Conservation (phyloP, 139 green algal genomes). For the Spirogloea muscicola region DNA sequence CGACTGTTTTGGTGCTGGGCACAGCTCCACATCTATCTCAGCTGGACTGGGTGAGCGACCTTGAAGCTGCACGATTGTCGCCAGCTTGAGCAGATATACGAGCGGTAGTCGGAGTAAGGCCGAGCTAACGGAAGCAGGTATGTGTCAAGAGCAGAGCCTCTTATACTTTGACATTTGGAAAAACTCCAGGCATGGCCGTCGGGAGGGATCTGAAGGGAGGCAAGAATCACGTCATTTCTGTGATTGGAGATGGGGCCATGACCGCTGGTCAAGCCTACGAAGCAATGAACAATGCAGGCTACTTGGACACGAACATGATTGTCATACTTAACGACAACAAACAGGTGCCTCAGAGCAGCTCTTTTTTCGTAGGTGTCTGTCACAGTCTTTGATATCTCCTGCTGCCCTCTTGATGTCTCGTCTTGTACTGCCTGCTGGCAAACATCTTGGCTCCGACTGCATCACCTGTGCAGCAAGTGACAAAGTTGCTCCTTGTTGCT, state of each 20-base stretch:
- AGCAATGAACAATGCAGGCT: constrained; percentile 99
- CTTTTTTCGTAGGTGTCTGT: neutral
- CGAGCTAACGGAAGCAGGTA: too few species aligned
- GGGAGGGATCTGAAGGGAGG: constrained; percentile 80
- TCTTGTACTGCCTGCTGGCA: too few species aligned
- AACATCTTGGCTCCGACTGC: too few species aligned
- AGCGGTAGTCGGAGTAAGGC: too few species aligned
- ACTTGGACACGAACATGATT: constrained; percentile 99
- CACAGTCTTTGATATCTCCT: neutral
- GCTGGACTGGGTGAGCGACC: constrained; percentile 84
- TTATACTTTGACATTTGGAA: too few species aligned
- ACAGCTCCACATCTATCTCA: constrained; percentile 92
- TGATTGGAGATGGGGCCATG: constrained; percentile 98
- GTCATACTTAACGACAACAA: constrained; percentile 99
- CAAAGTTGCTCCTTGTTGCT: constrained; percentile 46
- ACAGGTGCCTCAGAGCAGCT: too few species aligned
- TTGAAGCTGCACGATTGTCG: too few species aligned
- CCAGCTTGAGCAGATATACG: too few species aligned
- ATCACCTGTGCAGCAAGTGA: too few species aligned
- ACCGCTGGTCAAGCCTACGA: constrained; percentile 99
- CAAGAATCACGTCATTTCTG: constrained; percentile 76
- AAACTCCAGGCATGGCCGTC: constrained; percentile 88
- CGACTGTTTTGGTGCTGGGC: constrained; percentile 94
- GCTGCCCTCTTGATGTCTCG: too few species aligned
- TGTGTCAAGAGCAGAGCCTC: too few species aligned